Conservation (phyloP, 345 rosid genomes). For the Gossypium bickii region DNA sequence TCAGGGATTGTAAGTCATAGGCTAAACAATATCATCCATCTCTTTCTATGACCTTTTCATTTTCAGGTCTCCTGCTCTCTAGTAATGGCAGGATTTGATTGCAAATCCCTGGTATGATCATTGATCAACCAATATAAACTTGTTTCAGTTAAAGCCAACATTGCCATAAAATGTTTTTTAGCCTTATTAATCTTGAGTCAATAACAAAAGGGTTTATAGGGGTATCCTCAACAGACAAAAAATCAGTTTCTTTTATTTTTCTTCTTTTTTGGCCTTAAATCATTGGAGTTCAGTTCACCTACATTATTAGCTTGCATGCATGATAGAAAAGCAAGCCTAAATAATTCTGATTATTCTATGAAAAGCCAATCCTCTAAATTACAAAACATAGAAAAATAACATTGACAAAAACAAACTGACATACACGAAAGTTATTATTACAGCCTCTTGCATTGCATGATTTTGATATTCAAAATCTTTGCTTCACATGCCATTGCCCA, state of each 20-base stretch:
- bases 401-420: not conserved
- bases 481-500: not conserved
- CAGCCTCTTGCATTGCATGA: not conserved
- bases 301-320: conserved; percentile 4
- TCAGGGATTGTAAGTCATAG: not conserved
- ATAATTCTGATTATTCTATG: not conserved
- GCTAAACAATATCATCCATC: not conserved
- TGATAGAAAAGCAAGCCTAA: not conserved
- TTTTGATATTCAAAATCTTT: conserved; percentile 1
- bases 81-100: not conserved
- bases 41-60: not conserved
- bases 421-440: not conserved
- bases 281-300: not conserved
- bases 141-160: not conserved
- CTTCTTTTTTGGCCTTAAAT: not conserved
- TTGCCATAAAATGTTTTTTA: not conserved
- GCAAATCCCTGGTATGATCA: not conserved
- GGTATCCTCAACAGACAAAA: not conserved
- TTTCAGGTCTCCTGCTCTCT: not conserved
- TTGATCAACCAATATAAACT: not conserved
- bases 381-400: not conserved
- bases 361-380: not conserved
- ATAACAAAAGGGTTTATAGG: not conserved
- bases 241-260: not conserved
- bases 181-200: not conserved